Percentiles rank a stretch among this genome's conserved stretches.
phyloP scores from a whole-genome alignment of 225 moss, liverwort and hornwort genomes.

The Thuidium tamariscinum region DNA sequence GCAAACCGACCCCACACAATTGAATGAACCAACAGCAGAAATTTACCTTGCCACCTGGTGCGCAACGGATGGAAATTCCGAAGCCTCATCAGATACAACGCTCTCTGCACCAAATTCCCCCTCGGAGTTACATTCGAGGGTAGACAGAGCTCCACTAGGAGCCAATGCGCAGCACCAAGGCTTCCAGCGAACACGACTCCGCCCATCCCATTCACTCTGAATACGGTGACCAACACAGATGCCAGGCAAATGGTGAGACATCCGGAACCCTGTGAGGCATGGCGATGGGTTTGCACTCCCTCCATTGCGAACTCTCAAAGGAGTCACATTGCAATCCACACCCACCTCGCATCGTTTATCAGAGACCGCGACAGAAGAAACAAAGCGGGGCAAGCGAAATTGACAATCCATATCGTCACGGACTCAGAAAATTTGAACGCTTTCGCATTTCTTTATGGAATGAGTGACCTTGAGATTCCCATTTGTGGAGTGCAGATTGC shows the following conservation, averaged over 20 bases:
- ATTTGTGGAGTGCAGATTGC: background rate
- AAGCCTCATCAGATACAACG: too few species aligned
- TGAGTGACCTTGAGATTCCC: background rate
- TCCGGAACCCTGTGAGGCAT: background rate
- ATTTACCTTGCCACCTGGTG: background rate
- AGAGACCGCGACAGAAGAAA: background rate
- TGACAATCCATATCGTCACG: background rate
- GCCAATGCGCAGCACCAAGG: background rate
- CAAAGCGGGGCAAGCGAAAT: background rate
- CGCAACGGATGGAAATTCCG: background rate
- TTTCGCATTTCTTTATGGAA: background rate
- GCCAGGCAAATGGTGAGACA: background rate
- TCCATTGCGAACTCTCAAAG: background rate
- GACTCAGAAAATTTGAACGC: background rate
- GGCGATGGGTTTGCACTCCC: background rate
- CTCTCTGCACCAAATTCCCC: background rate
- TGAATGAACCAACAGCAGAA: background rate
- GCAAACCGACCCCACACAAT: background rate
- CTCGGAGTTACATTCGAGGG: background rate
- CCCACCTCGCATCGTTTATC: background rate
- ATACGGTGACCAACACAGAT: background rate
- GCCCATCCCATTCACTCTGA: background rate
- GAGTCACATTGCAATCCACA: background rate
- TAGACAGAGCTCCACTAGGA: background rate
- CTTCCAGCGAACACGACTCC: background rate